Evolutionary conservation across 306 rosid species (phyloP).

Genomic region (Potentilla sterilis): DNA sequence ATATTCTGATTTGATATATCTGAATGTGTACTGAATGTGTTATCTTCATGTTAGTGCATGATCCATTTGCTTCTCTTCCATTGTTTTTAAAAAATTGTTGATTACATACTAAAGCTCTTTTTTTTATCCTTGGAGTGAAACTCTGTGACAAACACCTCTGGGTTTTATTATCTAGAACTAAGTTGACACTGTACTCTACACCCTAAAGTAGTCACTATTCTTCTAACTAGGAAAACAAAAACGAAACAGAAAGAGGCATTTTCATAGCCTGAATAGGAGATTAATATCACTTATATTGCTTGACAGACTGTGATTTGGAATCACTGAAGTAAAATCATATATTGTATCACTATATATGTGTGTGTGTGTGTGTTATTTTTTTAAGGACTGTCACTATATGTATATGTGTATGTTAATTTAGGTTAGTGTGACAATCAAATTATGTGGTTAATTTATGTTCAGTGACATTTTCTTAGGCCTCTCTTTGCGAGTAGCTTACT

Average conservation of each 20-base stretch:
- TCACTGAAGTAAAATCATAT: neutral
- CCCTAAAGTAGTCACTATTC: neutral
- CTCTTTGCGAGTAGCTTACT: slow-evolving; percentile 87
- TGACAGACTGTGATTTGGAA: neutral
- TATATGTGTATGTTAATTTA: neutral
- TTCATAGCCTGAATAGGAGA: neutral
- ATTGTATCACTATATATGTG: neutral
- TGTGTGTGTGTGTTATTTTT: no score
- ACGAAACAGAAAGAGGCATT: neutral
- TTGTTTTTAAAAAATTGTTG: neutral
- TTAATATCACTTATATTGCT: neutral
- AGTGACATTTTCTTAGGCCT: slow-evolving; percentile 56
- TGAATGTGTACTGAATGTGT: neutral
- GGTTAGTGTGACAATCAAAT: neutral
- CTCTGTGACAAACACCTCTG: neutral
- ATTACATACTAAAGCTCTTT: neutral
- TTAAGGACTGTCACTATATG: no score
- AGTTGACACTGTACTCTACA: neutral
- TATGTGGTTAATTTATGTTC: neutral
- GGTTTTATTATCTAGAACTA: neutral
- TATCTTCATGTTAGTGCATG: neutral
- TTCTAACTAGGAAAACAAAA: neutral
- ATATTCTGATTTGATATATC: neutral
- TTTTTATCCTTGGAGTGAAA: neutral
- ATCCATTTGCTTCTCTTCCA: neutral